phyloP scores from a whole-genome alignment of 2,329 filamentous ascomycete genomes.

The Alternaria angustiovoidea region DNA sequence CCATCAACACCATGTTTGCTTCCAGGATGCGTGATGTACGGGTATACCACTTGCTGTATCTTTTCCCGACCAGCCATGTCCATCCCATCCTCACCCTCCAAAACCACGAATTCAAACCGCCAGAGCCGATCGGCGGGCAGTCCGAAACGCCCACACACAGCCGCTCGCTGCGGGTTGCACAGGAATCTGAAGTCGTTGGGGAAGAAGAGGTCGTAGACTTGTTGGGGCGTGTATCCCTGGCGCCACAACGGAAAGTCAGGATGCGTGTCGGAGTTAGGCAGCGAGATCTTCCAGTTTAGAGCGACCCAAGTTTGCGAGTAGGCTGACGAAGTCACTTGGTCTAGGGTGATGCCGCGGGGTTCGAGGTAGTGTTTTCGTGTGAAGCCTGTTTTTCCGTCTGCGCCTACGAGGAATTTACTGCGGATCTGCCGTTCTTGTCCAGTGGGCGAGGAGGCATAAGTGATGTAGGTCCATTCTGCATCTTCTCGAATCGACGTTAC shows the following conservation, averaged over 20 bases:
- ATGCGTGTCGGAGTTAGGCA: background rate
- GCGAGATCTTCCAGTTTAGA: background rate
- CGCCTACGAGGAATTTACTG: slow-evolving; percentile 1
- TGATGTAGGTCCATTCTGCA: background rate
- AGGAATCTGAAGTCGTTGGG: background rate
- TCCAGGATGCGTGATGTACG: background rate
- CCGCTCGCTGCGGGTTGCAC: background rate
- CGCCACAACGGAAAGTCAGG: background rate
- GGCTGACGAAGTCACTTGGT: background rate
- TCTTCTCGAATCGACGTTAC: background rate
- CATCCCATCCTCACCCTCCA: background rate
- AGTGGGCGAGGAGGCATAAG: background rate
- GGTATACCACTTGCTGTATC: background rate
- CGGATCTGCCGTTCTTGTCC: background rate
- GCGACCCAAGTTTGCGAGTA: background rate
- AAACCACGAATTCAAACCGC: background rate
- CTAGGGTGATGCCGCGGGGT: background rate
- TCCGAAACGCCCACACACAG: slow-evolving; percentile 1
- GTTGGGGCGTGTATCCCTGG: background rate
- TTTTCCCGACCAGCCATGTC: background rate
- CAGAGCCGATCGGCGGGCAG: background rate
- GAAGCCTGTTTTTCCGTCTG: slow-evolving; percentile 1
- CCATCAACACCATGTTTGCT: background rate
- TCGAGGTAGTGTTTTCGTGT: slow-evolving; percentile 5
- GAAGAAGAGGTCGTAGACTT: background rate